Evolutionary conservation across 2,329 filamentous ascomycete genomes (phyloP).

Genomic region (Fusarium brachygibbosum): DNA sequence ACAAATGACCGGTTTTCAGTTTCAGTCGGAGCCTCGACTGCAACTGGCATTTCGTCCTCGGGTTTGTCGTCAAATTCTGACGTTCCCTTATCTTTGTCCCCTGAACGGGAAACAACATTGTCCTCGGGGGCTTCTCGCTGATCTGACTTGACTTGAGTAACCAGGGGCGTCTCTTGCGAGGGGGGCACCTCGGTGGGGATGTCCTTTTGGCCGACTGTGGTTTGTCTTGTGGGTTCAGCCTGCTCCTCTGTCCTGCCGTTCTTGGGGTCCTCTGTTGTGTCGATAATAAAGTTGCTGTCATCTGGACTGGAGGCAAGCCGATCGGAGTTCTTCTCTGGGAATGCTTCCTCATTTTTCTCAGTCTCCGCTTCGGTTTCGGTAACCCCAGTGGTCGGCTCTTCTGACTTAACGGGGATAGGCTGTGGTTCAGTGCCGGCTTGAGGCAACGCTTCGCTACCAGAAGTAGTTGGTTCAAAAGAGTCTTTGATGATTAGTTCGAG

Average conservation of each 20-base stretch:
- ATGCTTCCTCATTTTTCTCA: background rate
- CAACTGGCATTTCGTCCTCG: background rate
- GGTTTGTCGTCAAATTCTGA: background rate
- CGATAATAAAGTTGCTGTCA: background rate
- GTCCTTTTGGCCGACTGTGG: background rate
- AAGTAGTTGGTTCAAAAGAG: constrained; percentile 5
- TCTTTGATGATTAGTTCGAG: constrained; percentile 37
- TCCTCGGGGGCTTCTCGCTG: constrained; percentile 16
- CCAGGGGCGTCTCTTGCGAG: background rate
- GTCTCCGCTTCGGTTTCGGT: background rate
- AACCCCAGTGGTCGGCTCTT: background rate
- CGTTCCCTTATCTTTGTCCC: constrained; percentile 16
- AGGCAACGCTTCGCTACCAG: background rate
- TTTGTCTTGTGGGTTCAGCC: background rate
- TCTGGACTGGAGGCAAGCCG: background rate
- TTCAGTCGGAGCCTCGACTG: background rate
- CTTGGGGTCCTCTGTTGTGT: background rate
- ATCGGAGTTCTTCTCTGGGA: background rate
- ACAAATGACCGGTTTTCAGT: background rate
- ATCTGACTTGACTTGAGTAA: background rate
- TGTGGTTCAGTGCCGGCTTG: background rate
- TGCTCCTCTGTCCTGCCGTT: background rate
- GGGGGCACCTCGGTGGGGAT: background rate
- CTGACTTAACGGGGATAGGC: background rate
- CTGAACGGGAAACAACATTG: constrained; percentile 1